Evolutionary conservation across 768 basidiomycete species (phyloP), one percentile per base, ranked within the genome.

Genomic region (Boletellus ananiceps): DNA sequence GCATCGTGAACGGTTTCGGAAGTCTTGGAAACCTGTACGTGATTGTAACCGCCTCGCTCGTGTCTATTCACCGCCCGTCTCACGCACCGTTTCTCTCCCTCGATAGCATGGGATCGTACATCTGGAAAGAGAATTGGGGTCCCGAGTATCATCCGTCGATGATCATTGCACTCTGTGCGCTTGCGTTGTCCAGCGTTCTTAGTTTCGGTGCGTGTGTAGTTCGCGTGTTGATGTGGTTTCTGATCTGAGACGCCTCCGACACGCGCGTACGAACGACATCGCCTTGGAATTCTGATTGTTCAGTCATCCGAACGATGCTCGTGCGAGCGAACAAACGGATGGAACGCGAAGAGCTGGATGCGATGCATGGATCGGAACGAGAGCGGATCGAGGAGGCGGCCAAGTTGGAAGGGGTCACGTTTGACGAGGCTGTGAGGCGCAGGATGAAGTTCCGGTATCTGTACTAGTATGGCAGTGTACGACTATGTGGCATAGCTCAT

Each of bases 101-200:
- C 3, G 14, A 29, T 25, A 83, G 82, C 3, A 81, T 81, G 59
- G 79, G 81, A 9, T 81, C 82, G 0, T 83, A 77, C 54, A 75
- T 77, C 0, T 86, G 83, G 83, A 78, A 79, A 56, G 58, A 76
- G 4, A 62, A 67, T 16, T 86, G 82, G 82, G 71, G 78, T 3
- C 83, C 82, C 0, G 56, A 73, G 49, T 86, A 84, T 52, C 81
- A 81, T 47, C 79, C 70, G 43, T 81, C 81, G 2, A 81, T 84
- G 81, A 71, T 71, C 34, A 82, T 84, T 44, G 71, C 69, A 1
- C 57, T 74, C 4, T 64, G 61, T n/a, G 61, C 68, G 0, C 60
- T 76, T n/a, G 58, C 44, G 4, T 51, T 72, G 8, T 62, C 68
- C 23, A 62, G 63, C 8, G 41, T 62, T 0, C 67, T 78, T 14